Conservation (phyloP, 441 rosid genomes). For the Erysimum cheiri region DNA sequence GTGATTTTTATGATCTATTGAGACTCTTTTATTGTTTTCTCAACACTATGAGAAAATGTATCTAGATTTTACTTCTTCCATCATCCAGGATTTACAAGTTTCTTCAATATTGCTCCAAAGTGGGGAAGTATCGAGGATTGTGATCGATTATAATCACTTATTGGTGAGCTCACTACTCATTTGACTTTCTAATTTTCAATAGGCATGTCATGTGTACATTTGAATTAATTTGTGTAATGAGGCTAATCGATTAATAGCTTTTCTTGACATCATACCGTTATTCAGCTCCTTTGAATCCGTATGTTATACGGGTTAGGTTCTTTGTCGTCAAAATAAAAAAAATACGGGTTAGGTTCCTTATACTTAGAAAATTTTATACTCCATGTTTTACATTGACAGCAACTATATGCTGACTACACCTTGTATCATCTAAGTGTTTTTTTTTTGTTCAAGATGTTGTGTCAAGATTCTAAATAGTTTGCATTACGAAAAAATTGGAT, state of each 20-base stretch:
- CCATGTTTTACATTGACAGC: conserved; percentile 23
- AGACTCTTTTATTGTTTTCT: background rate
- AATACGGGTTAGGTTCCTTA: conserved; percentile 6
- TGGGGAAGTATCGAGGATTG: conserved; percentile 18
- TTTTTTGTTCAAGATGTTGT: conserved; percentile 10
- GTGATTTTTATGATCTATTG: conserved; percentile 9
- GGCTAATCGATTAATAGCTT: conserved; percentile 20
- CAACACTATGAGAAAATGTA: background rate
- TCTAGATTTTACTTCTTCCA: conserved; percentile 10
- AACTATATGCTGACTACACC: conserved; percentile 27
- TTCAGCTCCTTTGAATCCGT: conserved; percentile 12
- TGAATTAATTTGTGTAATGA: conserved; percentile 19
- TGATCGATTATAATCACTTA: conserved; percentile 8
- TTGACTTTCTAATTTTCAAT: conserved; percentile 9
- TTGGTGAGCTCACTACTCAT: conserved; percentile 31
- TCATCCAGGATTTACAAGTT: conserved; percentile 21
- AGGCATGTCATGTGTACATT: background rate
- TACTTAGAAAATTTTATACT: background rate
- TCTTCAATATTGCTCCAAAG: conserved; percentile 14
- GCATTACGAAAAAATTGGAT: background rate
- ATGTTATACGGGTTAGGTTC: conserved; percentile 15
- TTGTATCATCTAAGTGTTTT: background rate
- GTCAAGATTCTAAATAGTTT: background rate
- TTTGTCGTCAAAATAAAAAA: too few species aligned
- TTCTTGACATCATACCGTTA: conserved; percentile 30